A percentile compares a stretch with the other conserved stretches of the same genome.
Conservation (phyloP, 352 stramenopile species). For the Globisporangium iwayamae region DNA sequence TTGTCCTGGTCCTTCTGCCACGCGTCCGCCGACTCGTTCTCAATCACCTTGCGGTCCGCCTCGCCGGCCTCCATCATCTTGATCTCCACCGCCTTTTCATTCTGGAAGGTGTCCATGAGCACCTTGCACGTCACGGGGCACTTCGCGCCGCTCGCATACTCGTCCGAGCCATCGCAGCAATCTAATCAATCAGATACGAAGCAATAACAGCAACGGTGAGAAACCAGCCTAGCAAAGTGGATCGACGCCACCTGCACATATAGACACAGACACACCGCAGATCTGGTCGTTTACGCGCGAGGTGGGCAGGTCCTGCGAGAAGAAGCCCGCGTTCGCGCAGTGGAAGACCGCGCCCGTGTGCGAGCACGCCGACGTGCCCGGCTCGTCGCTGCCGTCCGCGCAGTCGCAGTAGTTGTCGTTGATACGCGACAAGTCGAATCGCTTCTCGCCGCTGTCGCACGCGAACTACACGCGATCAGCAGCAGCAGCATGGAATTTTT, state of each 20-base stretch:
- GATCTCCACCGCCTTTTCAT: conserved; percentile 61
- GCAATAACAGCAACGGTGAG: neutral
- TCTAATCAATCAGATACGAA: conserved; percentile 17
- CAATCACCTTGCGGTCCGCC: conserved; percentile 37
- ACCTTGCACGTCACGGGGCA: conserved; percentile 42
- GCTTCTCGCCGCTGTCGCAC: conserved; percentile 59
- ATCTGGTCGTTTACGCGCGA: conserved; percentile 75
- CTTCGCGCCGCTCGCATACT: conserved; percentile 57
- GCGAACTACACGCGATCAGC: conserved; percentile 42
- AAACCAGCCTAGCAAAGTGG: neutral
- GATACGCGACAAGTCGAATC: conserved; percentile 47
- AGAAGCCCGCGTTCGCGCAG: conserved; percentile 77
- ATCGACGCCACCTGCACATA: neutral
- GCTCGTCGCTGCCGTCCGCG: conserved; percentile 86
- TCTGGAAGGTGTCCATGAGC: conserved; percentile 37
- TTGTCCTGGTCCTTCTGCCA: conserved; percentile 33
- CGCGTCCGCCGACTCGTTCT: conserved; percentile 26
- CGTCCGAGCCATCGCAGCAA: conserved; percentile 81
- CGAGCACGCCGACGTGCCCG: conserved; percentile 83
- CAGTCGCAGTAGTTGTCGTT: conserved; percentile 97
- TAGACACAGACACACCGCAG: conserved; percentile 37
- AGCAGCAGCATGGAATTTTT: neutral
- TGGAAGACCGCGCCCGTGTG: conserved; percentile 52
- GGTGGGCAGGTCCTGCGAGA: conserved; percentile 49
- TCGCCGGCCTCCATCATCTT: conserved; percentile 65